Conservation (phyloP, 2,329 filamentous ascomycete genomes). For the Exophiala aquamarina region DNA sequence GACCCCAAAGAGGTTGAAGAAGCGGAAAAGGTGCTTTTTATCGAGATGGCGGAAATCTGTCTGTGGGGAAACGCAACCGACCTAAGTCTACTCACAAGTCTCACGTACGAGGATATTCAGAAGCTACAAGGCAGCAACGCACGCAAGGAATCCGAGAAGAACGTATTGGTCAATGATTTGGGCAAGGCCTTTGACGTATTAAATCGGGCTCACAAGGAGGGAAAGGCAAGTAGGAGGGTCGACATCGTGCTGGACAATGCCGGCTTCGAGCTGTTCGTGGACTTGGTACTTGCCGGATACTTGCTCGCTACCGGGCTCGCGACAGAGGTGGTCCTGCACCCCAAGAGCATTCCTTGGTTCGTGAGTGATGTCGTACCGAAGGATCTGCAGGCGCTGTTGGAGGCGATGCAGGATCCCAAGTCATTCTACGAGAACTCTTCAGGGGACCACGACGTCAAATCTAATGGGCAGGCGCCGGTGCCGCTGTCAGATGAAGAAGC, state of each 20-base stretch:
- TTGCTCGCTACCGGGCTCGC: constrained; percentile 81
- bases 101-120: constrained; percentile 74
- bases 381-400: constrained; percentile 82
- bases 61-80: constrained; percentile 39
- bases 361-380: constrained; percentile 88
- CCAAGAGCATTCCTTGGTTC: constrained; percentile 97
- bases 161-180: constrained; percentile 88
- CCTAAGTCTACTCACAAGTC: constrained; percentile 30
- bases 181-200: constrained; percentile 68
- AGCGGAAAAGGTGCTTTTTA: constrained; percentile 32
- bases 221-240: constrained; percentile 70
- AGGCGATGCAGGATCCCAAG: constrained; percentile 73
- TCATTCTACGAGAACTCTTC: constrained; percentile 74
- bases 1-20: constrained; percentile 46
- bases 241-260: constrained; percentile 97
- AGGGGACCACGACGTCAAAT: constrained; percentile 60
- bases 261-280: constrained; percentile 95
- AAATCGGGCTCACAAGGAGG: constrained; percentile 62
- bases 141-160: constrained; percentile 82
- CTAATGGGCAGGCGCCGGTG: constrained; percentile 51
- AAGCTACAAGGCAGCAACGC: constrained; percentile 89
- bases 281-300: constrained; percentile 88
- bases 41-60: constrained; percentile 35
- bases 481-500: constrained; percentile 68
- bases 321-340: constrained; percentile 82